Evolutionary conservation across 495 filamentous ascomycete species (phyloP), one percentile per base, ranked within the genome.

Genomic region (Durotheca rogersii): DNA sequence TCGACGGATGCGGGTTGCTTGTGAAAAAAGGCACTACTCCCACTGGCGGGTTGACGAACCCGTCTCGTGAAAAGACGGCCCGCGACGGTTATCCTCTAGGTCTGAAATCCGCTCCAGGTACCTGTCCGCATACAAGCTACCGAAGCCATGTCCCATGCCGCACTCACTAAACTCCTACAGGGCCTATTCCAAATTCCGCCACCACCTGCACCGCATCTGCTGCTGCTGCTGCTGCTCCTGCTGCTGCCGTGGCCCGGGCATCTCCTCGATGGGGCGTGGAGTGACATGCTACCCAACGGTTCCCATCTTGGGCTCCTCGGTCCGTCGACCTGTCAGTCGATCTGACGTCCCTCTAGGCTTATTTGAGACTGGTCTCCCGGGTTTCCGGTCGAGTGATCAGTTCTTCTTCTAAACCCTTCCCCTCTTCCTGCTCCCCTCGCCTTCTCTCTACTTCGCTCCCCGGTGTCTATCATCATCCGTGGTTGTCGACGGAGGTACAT

Each of bases 301-400:
- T 48, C 45, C 48, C 32, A 41, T 25, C 35, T 52, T 53, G 14
- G 35, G 32, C 30, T 42, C 38, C 16, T 41, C 25, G n/a, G 30
- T 25, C 33, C 33, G 20, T 12, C 14, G 16, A n/a, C 25, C 35
- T 46, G 29, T 49, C 31, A 50, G 11, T 29, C 49, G 34, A 25
- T 45, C 43, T 53, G 14, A 12, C 20, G 4, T 3, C 7, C 35
- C 30, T 33, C 21, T 34, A 44, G 30, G 38, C 44, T 11, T 27
- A 7, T 18, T n/a, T 40, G 41, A 37, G 43, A 45, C 45, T 25
- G 33, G 16, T 38, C 39, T 23, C 47, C 40, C 31, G 29, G 37
- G 20, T 35, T 33, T n/a, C 33, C 27, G 29, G 27, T 37, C 45
- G 49, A 49, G 45, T 46, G 30, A 43, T 49, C 44, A n/a, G n/a